phyloP scores from a whole-genome alignment of 768 basidiomycete species.

The Russula foetens region DNA sequence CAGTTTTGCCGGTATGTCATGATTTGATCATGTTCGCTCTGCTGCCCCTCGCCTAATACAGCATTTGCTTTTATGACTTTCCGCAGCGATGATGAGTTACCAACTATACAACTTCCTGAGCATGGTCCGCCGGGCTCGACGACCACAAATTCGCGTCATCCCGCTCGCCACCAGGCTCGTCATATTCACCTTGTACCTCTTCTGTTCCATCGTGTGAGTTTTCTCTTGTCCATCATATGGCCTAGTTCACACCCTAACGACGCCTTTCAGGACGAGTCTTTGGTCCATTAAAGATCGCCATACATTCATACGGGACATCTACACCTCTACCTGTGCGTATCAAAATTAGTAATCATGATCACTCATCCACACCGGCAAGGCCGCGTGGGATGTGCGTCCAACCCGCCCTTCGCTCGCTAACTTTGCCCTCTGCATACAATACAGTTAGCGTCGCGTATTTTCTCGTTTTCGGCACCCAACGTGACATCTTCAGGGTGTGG shows the following conservation, averaged over 20 bases:
- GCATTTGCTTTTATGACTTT: neutral
- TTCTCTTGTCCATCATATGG: neutral
- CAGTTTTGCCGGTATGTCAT: neutral
- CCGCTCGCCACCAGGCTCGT: conserved; percentile 1
- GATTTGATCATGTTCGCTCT: neutral
- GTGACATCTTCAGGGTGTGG: conserved; percentile 9
- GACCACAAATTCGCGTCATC: neutral
- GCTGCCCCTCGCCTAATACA: neutral
- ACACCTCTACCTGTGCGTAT: conserved; percentile 11
- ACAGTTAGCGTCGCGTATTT: conserved; percentile 9
- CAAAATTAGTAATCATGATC: neutral
- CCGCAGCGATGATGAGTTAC: neutral
- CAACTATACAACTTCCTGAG: neutral
- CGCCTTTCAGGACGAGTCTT: conserved; percentile 1
- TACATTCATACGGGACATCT: conserved; percentile 9
- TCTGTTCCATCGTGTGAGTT: conserved; percentile 1
- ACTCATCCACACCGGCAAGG: neutral
- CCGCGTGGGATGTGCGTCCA: neutral
- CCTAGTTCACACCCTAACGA: neutral
- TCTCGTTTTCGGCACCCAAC: conserved; percentile 8
- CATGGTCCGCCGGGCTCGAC: neutral
- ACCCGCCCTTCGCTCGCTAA: too few relatives aligned
- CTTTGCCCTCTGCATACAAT: too few relatives aligned
- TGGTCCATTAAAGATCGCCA: neutral
- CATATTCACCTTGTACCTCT: conserved; percentile 1